Conservation (phyloP, 2,329 filamentous ascomycete genomes). For the Exophiala aquamarina region DNA sequence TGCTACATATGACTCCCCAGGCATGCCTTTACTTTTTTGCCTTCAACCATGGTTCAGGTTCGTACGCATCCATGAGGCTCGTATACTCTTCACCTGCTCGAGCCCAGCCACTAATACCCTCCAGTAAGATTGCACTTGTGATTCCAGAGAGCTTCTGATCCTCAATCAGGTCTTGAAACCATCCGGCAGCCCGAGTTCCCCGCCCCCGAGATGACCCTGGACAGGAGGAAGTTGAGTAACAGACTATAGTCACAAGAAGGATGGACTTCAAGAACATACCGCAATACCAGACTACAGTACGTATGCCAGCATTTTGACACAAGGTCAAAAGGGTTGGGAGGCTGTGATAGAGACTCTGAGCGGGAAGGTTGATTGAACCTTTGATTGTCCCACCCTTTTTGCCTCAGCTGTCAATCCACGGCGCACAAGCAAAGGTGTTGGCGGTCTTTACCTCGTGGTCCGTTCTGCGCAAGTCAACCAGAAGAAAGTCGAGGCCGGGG, state of each 20-base stretch:
- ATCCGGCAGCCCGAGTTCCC: conserved; percentile 54
- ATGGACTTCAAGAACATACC: too few relatives aligned
- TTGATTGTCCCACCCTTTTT: conserved; percentile 60
- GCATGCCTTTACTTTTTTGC: conserved; percentile 9
- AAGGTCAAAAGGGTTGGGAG: conserved; percentile 39
- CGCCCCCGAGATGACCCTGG: conserved; percentile 57
- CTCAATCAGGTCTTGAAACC: conserved; percentile 55
- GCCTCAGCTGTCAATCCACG: background rate
- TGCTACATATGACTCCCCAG: too few relatives aligned
- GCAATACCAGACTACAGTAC: conserved; percentile 42
- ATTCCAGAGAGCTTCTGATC: conserved; percentile 30
- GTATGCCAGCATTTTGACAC: conserved; percentile 33
- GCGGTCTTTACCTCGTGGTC: conserved; percentile 46
- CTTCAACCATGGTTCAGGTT: conserved; percentile 22
- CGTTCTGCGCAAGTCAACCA: conserved; percentile 49
- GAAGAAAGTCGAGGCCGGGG: conserved; percentile 37
- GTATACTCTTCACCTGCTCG: conserved; percentile 31
- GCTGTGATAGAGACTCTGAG: conserved; percentile 40
- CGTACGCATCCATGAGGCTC: conserved; percentile 33
- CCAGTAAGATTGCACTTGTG: conserved; percentile 28
- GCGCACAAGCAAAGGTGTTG: too few relatives aligned
- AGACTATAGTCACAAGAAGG: conserved; percentile 4
- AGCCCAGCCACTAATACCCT: conserved; percentile 35
- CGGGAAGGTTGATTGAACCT: conserved; percentile 52
- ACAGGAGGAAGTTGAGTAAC: background rate